Evolutionary conservation across 108 stramenopile genomes (phyloP), one percentile per base, ranked within the genome.

Genomic region (Cyclotella baltica): DNA sequence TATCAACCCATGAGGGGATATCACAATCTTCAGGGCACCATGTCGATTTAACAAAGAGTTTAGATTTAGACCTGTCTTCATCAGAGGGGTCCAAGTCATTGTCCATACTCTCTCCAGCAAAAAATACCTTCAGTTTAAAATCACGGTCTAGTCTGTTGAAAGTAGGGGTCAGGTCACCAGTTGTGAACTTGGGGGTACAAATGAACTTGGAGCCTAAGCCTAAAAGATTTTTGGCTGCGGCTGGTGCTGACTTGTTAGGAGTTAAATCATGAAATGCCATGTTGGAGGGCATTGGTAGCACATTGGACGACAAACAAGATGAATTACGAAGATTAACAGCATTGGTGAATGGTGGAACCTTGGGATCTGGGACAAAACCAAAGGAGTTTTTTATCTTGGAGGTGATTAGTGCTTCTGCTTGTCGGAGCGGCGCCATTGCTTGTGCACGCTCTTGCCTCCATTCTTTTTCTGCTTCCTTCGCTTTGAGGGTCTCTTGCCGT

Each of bases 201-300:
- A 31, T 30, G 18, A 58, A 58, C 16, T 58, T 58, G 8, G 57
- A 58, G 5, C 57, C 57, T 29, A 58, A 28, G 2, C 57, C 57
- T 5, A 58, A 28, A 18, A 58, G 29, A 30, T 23, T 29, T 6
- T 30, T 58, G 4, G 57, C 57, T 9, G 30, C 29, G 2, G 25
- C 3, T 31, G 57, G 57, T 4, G 30, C 57, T 16, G 6, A 4
- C 5, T 28, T 4, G 29, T 18, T 18, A 30, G 6, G 16, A 30
- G 57, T 58, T 28, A 58, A 18, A 18, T 58, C 57, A 58, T 58
- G 57, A 18, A 58, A 58, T 6, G 57, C 57, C 57, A 58, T 58
- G 19, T 58, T 58, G 18, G 57, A 30, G 4, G 57, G 57, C 4
- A 9, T 52, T 19, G 51, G 19, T 4, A 52, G 51, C 4, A n/a